These are phyloP conservation scores for Arachnopeziza araneosa DNA, from an alignment of 2,329 filamentous ascomycete genomes.

Conservation along the genomic window DNA sequence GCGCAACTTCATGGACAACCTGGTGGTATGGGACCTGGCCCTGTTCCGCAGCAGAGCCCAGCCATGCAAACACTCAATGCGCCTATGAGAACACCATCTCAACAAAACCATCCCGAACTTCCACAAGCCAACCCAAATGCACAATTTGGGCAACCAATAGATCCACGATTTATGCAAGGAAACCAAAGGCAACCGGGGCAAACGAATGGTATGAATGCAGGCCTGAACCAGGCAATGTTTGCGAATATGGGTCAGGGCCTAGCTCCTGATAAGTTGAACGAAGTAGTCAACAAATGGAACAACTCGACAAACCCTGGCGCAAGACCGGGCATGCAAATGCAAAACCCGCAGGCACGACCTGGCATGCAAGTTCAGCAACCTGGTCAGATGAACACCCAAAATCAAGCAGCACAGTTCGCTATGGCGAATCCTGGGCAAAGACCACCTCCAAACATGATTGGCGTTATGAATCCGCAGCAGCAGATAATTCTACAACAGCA, in stretches of 20 bases:
- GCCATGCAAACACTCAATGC: constrained; percentile 53
- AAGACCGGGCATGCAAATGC: constrained; percentile 23
- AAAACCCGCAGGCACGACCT: constrained; percentile 23
- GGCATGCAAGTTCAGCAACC: constrained; percentile 24
- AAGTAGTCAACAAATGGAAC: constrained; percentile 45
- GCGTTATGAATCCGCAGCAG: constrained; percentile 34
- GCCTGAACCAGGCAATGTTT: constrained; percentile 35
- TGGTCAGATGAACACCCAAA: constrained; percentile 26
- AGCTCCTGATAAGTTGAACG: constrained; percentile 45
- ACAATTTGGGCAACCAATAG: constrained; percentile 45
- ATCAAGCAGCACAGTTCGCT: constrained; percentile 23
- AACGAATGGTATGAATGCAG: constrained; percentile 30
- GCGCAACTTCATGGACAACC: constrained; percentile 47
- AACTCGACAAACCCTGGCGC: constrained; percentile 14
- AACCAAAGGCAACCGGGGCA: constrained; percentile 38
- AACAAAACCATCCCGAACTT: constrained; percentile 25
- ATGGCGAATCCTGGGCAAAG: constrained; percentile 22
- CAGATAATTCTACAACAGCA: constrained; percentile 35
- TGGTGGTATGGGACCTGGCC: constrained; percentile 43
- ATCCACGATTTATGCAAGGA: constrained; percentile 49
- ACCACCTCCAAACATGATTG: constrained; percentile 18
- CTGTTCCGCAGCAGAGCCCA: constrained; percentile 51
- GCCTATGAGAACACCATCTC: constrained; percentile 37
- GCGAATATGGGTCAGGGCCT: constrained; percentile 38
- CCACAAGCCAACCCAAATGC: constrained; percentile 40